A percentile compares a stretch with the other conserved stretches of the same genome.
Conservation (phyloP, 257 asterid species). For the Apocynum venetum region DNA sequence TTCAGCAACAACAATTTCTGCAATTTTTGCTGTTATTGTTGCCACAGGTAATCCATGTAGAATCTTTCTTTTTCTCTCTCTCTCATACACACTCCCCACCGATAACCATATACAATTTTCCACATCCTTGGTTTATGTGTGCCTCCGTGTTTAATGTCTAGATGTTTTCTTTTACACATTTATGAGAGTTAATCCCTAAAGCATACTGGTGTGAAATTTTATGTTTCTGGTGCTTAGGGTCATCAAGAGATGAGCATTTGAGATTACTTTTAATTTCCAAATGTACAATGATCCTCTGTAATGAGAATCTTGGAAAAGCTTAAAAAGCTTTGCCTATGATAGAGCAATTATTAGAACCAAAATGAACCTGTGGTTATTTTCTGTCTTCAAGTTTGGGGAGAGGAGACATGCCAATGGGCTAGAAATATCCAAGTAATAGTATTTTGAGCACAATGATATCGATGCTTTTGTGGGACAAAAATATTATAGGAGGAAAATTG, state of each 20-base stretch:
- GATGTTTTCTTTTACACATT: not conserved
- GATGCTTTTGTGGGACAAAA: too few species aligned
- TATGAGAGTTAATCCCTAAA: not conserved
- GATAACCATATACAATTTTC: not conserved
- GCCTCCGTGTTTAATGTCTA: not conserved
- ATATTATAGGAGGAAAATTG: too few species aligned
- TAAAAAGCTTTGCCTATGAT: not conserved
- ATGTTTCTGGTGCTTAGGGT: not conserved
- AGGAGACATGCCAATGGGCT: not conserved
- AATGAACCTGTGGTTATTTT: not conserved
- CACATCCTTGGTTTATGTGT: not conserved
- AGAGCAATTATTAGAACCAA: not conserved
- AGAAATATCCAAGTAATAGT: not conserved
- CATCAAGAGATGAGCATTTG: not conserved
- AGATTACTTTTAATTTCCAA: not conserved
- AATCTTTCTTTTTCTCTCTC: constrained; percentile 2
- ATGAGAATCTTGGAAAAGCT: not conserved
- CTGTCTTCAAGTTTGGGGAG: not conserved
- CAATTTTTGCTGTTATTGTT: constrained; percentile 51
- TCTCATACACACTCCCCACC: not conserved
- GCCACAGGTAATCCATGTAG: constrained; percentile 49
- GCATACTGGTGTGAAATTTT: not conserved
- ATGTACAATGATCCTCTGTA: not conserved
- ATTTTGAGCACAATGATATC: not conserved
- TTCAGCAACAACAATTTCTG: constrained; percentile 47